A percentile compares a stretch with the other conserved stretches of the same genome.
Conservation (phyloP, 192 early-diverging fungal genomes). For the Entomortierella lignicola region DNA sequence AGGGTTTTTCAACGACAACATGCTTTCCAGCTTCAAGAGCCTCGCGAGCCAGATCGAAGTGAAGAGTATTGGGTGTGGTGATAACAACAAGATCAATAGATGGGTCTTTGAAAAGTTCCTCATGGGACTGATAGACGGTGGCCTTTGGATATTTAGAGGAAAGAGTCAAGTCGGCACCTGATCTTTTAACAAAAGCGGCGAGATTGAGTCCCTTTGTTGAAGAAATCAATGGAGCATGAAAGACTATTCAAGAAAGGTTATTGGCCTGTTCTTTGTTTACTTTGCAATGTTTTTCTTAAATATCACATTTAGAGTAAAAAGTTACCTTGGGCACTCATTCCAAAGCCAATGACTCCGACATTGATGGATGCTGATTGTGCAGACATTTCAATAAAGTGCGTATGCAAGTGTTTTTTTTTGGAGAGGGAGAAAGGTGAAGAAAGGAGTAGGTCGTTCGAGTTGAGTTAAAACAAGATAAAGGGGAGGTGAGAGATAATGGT, state of each 20-base stretch:
- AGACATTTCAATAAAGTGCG: neutral
- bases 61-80: constrained; percentile 76
- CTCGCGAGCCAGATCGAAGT: constrained; percentile 68
- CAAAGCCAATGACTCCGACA: constrained; percentile 76
- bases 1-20: constrained; percentile 85
- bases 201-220: constrained; percentile 64
- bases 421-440: neutral
- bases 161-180: constrained; percentile 53
- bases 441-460: too few species aligned
- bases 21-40: constrained; percentile 74
- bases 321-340: constrained; percentile 61
- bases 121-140: constrained; percentile 57
- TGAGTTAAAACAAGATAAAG: too few species aligned
- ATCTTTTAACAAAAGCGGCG: constrained; percentile 67
- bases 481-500: too few species aligned
- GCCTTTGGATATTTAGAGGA: constrained; percentile 62
- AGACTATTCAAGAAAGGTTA: constrained; percentile 43
- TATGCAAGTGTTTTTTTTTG: neutral
- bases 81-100: constrained; percentile 79
- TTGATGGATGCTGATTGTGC: constrained; percentile 54
- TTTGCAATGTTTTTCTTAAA: too few species aligned
- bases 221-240: constrained; percentile 73
- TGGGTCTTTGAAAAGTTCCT: constrained; percentile 63
- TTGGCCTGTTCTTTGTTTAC: too few species aligned
- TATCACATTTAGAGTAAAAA: too few species aligned